A percentile compares a stretch with the other conserved stretches of the same genome.
These are phyloP conservation scores for Kwoniella heveanensis DNA, from an alignment of 768 basidiomycete genomes.

Conservation along the genomic window DNA sequence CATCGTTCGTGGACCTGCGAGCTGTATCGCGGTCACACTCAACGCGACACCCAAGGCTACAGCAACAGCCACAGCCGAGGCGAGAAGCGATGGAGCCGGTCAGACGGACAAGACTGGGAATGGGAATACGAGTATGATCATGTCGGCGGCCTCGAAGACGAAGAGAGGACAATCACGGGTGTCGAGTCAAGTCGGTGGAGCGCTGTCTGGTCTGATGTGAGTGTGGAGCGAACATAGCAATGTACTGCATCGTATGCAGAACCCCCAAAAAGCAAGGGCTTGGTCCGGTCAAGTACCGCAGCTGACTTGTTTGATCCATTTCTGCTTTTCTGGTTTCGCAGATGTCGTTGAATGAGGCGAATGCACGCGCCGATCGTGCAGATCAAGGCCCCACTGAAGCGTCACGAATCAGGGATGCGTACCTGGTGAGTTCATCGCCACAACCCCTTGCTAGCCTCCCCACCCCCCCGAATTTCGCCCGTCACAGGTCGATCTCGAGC, in stretches of 20 bases:
- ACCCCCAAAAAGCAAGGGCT: not conserved
- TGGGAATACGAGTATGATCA: too few species aligned
- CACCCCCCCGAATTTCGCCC: too few species aligned
- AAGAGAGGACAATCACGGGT: constrained; percentile 12
- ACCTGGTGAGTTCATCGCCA: constrained; percentile 15
- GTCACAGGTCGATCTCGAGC: too few species aligned
- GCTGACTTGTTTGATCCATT: not conserved
- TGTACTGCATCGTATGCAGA: not conserved
- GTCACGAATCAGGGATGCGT: constrained; percentile 9
- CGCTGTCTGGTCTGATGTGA: not conserved
- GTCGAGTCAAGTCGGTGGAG: constrained; percentile 13
- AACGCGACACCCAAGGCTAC: too few species aligned
- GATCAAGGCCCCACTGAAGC: constrained; percentile 8
- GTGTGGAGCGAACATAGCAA: not conserved
- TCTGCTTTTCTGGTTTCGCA: not conserved
- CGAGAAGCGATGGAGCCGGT: not conserved
- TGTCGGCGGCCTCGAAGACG: not conserved
- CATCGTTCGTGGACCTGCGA: too few species aligned
- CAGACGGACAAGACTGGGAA: not conserved
- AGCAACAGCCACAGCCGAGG: too few species aligned
- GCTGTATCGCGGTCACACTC: too few species aligned
- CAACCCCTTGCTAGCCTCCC: too few species aligned
- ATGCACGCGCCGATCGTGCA: not conserved
- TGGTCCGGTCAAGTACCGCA: not conserved
- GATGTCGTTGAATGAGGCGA: not conserved